Base-by-base conservation (phyloP, 208 protist genomes). In the Naegleria fowleri region DNA sequence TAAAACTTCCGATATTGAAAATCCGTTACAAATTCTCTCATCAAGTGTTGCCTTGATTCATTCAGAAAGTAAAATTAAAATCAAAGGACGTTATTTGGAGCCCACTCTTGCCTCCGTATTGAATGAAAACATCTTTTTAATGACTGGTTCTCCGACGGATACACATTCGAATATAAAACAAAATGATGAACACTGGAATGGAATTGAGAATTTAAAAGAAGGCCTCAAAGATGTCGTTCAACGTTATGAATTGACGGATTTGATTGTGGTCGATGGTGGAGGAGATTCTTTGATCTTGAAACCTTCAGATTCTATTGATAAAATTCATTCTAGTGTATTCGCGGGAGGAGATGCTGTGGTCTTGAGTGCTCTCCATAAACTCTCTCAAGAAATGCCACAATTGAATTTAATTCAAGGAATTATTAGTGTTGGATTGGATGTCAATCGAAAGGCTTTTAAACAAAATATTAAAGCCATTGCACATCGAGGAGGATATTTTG, bases 361-460 rank as follows among this genome's bases (percentile, higher is more conserved):
- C 0, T 36, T 79, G 9, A 25, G 25, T 79, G 67, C 67, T 7
- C 16, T 79, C 0, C 7, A 79, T 36, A 29, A 79, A 29, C 25
- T 79, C 25, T 29, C 67, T 79, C 9, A 13, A 0, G 67, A 36
- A 29, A 36, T 79, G n/a, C 29, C 29, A 29, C 19, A 79, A 7
- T 13, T 79, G 6, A 79, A 79, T 79, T 36, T 79, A 29, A 36
- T 79, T 79, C 67, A 79, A 79, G 67, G 29, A 15, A 36, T 79
- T 79, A 79, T 79, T 36, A n/a, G 25, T 79, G 67, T 79, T 79
- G 67, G 67, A 79, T 79, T 79, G 29, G 67, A 79, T 79, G 67
- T 79, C 5, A 79, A 79, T 33, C 5, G 16, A n/a, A 79, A 79
- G 25, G 67, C 29, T 9, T 29, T 79, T 33, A 79, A 79, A 36